A percentile compares a stretch with the other conserved stretches of the same genome.
Conservation (phyloP, 805 yeast genomes). For the Kodamaea kaohsiungensis region DNA sequence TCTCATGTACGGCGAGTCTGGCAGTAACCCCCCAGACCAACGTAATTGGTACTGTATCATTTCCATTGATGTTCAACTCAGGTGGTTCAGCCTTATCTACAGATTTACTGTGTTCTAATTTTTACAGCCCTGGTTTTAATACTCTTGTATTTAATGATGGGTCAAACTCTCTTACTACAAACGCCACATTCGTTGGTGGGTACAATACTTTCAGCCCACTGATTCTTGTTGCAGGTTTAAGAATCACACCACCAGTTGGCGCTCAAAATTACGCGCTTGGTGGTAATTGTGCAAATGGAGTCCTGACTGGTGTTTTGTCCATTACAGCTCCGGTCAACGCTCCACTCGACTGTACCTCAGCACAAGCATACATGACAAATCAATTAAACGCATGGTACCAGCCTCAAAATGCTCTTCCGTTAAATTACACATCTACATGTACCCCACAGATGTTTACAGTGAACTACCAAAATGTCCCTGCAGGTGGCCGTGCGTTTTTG, state of each 20-base stretch:
- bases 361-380: slow-evolving; percentile 19
- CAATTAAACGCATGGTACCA: slow-evolving; percentile 20
- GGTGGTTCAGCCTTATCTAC: slow-evolving; percentile 16
- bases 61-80: slow-evolving; percentile 17
- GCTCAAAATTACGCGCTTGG: background rate
- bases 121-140: slow-evolving; percentile 10
- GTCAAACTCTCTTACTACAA: background rate
- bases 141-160: slow-evolving; percentile 16
- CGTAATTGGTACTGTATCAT: slow-evolving; percentile 18
- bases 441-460: background rate
- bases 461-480: slow-evolving; percentile 21
- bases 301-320: background rate
- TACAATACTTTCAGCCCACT: background rate
- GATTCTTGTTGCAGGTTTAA: background rate
- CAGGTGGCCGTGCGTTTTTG: slow-evolving; percentile 23
- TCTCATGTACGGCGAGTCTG: slow-evolving; percentile 19
- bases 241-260: background rate
- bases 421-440: slow-evolving; percentile 10
- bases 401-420: slow-evolving; percentile 11
- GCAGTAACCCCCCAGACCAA: slow-evolving; percentile 12
- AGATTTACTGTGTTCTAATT: slow-evolving; percentile 7
- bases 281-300: background rate
- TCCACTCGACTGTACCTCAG: slow-evolving; percentile 15
- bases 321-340: slow-evolving; percentile 4
- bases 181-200: background rate